Evolutionary conservation across 2,329 filamentous ascomycete genomes (phyloP), one percentile per base, ranked within the genome.

Genomic region (Periconia sp.): DNA sequence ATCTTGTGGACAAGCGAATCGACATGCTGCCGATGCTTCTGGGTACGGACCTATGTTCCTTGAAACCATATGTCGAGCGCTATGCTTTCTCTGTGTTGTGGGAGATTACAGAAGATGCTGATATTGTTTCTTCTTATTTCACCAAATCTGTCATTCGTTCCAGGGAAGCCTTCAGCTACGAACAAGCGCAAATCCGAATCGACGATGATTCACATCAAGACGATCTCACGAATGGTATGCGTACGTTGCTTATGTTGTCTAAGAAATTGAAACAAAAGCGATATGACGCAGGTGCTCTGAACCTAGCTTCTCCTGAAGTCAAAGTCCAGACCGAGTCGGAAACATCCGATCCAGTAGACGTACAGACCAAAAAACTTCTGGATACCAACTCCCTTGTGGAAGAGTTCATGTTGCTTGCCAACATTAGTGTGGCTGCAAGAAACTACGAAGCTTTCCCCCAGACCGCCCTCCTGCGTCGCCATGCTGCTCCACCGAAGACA

Each of bases 321-420:
- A 92, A 92, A 73, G 91, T 99, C 30, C 91, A 97, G 74, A 90
- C 90, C 67, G 93, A 97, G 72, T 96, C 90, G 9, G 94, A 99
- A 76, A 95, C 93, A 0, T 96, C 92, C 1, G 94, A 97, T 69
- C 93, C 94, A 0, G 88, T 96, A 50, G 94, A 97, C 66, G 91
- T 99, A 63, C 92, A 97, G 80, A 96, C 92, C 6, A 99, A 99
- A 77, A 84, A 92, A 65, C 85, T 92, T 48, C 86, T 99, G 37
- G 92, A 94, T 68, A 99, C 94, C 49, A 99, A 97, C 79, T 97
- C 93, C 19, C 84, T 99, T 6, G 95, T 99, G 27, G 94, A 99
- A 72, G 94, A 99, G 72, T 97, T 99, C 81, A 99, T 99, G 94
- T 81, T 99, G 69, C 89, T 97, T 72, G 95, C 94, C 80, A 99